Evolutionary conservation across 108 stramenopile species (phyloP).

Genomic region (Skeletonema grethae): DNA sequence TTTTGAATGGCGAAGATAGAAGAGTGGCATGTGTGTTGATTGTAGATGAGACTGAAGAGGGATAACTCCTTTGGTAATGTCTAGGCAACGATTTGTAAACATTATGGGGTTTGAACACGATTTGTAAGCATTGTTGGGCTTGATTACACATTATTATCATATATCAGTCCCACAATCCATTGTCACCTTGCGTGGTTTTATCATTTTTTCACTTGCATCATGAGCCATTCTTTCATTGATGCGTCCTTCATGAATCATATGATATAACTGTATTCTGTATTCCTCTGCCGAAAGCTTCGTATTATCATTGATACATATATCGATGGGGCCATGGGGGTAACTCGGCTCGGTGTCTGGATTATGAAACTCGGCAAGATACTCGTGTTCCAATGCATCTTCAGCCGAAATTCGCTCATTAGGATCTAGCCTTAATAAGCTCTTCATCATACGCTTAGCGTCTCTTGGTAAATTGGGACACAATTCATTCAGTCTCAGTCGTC

Average conservation of each 20-base stretch:
- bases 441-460: constrained; percentile 69
- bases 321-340: constrained; percentile 50
- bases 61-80: not conserved
- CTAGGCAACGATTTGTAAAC: not conserved
- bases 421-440: constrained; percentile 69
- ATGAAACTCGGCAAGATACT: constrained; percentile 83
- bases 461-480: constrained; percentile 70
- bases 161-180: not conserved
- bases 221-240: not conserved
- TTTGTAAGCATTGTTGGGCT: too few species aligned
- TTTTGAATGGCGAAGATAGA: constrained; percentile 89
- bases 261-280: constrained; percentile 48
- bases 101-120: not conserved
- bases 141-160: too few species aligned
- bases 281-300: constrained; percentile 50
- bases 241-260: constrained; percentile 19
- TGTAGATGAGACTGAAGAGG: constrained; percentile 23
- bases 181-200: not conserved
- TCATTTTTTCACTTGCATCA: not conserved
- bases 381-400: constrained; percentile 67
- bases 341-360: constrained; percentile 63
- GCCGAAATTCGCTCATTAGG: constrained; percentile 70
- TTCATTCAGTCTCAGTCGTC: constrained; percentile 57
- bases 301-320: constrained; percentile 52
- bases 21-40: constrained; percentile 69